A percentile compares a stretch with the other conserved stretches of the same genome.
Conservation (phyloP, 2,329 filamentous ascomycete genomes). For the Penicillium glabrum region DNA sequence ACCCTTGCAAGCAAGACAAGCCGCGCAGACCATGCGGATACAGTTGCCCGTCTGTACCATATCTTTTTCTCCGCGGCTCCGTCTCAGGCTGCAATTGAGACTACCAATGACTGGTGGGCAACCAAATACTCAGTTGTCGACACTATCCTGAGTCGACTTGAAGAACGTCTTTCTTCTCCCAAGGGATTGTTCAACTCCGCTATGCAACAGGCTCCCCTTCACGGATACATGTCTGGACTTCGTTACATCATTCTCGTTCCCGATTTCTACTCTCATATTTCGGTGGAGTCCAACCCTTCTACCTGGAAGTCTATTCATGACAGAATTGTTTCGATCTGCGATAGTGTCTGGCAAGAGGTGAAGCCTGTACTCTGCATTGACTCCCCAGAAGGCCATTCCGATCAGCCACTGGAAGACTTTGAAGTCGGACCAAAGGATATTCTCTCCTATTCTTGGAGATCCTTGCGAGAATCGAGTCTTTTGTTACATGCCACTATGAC, state of each 20-base stretch:
- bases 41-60: conserved; percentile 74
- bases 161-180: conserved; percentile 64
- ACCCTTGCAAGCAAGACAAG: conserved; percentile 59
- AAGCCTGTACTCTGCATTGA: conserved; percentile 82
- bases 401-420: conserved; percentile 64
- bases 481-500: conserved; percentile 65
- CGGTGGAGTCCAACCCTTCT: conserved; percentile 19
- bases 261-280: conserved; percentile 36
- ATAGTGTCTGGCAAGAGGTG: conserved; percentile 74
- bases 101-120: conserved; percentile 27
- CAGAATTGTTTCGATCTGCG: conserved; percentile 61
- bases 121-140: conserved; percentile 54
- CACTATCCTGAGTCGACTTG: conserved; percentile 60
- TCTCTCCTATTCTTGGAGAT: conserved; percentile 91
- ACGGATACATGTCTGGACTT: conserved; percentile 68
- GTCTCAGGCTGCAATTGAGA: conserved; percentile 27
- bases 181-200: conserved; percentile 66
- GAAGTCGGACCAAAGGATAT: conserved; percentile 79
- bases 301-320: conserved; percentile 35
- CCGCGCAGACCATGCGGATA: conserved; percentile 88
- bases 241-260: conserved; percentile 55
- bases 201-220: conserved; percentile 65
- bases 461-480: conserved; percentile 88
- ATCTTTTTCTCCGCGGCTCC: conserved; percentile 63
- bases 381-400: conserved; percentile 80